Conservation (phyloP, 805 yeast species). For the Nakazawaea wyomingensis region DNA sequence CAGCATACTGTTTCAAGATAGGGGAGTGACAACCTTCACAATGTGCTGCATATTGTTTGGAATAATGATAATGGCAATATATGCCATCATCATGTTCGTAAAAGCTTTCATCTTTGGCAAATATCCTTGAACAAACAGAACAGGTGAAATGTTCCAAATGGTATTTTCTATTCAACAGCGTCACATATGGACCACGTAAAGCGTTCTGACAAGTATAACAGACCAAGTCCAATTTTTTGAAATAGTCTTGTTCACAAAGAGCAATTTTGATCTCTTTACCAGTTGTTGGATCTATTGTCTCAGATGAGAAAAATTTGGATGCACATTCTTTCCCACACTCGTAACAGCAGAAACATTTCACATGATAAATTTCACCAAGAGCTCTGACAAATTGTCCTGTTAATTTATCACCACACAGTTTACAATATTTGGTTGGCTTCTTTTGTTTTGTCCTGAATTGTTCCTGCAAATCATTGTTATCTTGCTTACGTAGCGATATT, state of each 20-base stretch:
- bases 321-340: slow-evolving; percentile 83
- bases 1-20: slow-evolving; percentile 90
- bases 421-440: slow-evolving; percentile 37
- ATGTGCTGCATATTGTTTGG: slow-evolving; percentile 76
- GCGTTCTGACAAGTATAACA: slow-evolving; percentile 84
- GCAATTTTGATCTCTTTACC: slow-evolving; percentile 42
- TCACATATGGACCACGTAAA: slow-evolving; percentile 86
- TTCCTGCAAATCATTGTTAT: background rate
- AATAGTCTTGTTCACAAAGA: slow-evolving; percentile 90
- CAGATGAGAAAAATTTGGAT: slow-evolving; percentile 83
- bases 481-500: background rate
- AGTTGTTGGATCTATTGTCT: slow-evolving; percentile 26
- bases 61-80: slow-evolving; percentile 89
- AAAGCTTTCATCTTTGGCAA: slow-evolving; percentile 88
- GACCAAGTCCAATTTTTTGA: slow-evolving; percentile 76
- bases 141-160: slow-evolving; percentile 96
- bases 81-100: slow-evolving; percentile 80
- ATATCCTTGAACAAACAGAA: slow-evolving; percentile 75
- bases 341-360: slow-evolving; percentile 80
- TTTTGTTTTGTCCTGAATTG: slow-evolving; percentile 8
- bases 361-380: slow-evolving; percentile 71
- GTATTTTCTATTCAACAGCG: slow-evolving; percentile 87
- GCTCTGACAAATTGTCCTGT: slow-evolving; percentile 85
- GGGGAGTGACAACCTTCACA: slow-evolving; percentile 94
- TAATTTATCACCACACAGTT: slow-evolving; percentile 47